A percentile compares a stretch with the other conserved stretches of the same genome.
Conservation (phyloP, 352 stramenopile species). For the Globisporangium alternatum region DNA sequence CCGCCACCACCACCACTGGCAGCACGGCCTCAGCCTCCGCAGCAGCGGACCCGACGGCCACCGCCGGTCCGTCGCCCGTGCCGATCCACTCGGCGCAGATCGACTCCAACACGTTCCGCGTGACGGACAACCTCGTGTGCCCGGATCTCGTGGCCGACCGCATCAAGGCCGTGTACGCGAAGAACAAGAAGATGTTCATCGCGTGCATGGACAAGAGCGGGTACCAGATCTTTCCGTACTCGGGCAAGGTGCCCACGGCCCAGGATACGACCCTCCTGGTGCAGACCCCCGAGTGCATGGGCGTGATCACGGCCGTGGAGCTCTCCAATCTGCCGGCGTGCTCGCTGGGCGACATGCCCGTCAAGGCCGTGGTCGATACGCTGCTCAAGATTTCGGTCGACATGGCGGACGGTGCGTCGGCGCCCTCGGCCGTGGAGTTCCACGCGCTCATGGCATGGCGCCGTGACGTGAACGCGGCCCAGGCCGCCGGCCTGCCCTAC, state of each 20-base stretch:
- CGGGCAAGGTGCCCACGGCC: slow-evolving; percentile 38
- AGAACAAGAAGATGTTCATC: slow-evolving; percentile 49
- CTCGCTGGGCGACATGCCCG: slow-evolving; percentile 41
- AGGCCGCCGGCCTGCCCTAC: slow-evolving; percentile 39
- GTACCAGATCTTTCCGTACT: slow-evolving; percentile 67
- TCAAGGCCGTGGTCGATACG: slow-evolving; percentile 59
- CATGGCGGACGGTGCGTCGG: slow-evolving; percentile 22
- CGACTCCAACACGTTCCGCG: slow-evolving; percentile 42
- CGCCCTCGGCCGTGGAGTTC: slow-evolving; percentile 39
- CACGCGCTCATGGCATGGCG: slow-evolving; percentile 55
- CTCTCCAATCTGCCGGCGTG: slow-evolving; percentile 47
- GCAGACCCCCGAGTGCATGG: slow-evolving; percentile 43
- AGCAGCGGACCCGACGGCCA: background rate
- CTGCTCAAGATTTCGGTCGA: slow-evolving; percentile 60
- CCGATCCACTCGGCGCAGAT: slow-evolving; percentile 30
- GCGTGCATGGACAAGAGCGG: slow-evolving; percentile 40
- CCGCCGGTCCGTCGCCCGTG: slow-evolving; percentile 4
- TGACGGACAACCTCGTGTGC: slow-evolving; percentile 46
- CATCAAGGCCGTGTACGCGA: slow-evolving; percentile 41
- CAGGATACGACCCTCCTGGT: slow-evolving; percentile 39
- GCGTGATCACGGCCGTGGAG: slow-evolving; percentile 40
- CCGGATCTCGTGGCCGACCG: slow-evolving; percentile 30
- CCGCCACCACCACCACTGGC: background rate
- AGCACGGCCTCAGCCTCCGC: background rate
- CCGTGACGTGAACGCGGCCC: slow-evolving; percentile 45